Base-by-base conservation (phyloP, 352 stramenopile species). In the Lagenidium sp. region DNA sequence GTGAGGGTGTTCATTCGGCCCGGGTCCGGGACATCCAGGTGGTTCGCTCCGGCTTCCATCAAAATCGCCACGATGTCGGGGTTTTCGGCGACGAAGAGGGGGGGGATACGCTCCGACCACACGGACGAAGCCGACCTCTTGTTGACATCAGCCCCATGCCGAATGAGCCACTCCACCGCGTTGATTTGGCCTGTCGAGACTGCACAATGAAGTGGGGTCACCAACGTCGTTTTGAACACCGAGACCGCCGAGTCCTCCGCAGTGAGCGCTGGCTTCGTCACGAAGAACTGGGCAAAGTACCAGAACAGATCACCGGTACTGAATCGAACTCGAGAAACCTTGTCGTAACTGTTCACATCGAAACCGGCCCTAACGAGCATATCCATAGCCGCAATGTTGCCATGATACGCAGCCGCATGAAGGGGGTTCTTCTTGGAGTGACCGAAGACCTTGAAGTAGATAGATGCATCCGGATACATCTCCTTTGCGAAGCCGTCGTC, bases 351-450 rank as follows among this genome's bases (percentile, higher is more conserved):
- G 31, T 88, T 75, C 4, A 88, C 51, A 10, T 65, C 47, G 40
- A 91, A 82, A 0, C 73, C 71, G 18, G 68, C 68, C 4, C 66
- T 39, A 2, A 72, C 22, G 11, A 91, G 54, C 40, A 80, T 37
- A 8, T 75, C 56, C 20, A 88, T 60, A 16, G 75, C 70, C 31
- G 66, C 52, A 13, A 83, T 53, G 50, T 91, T 81, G 44, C 76
- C 74, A n/a, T 74, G 48, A 44, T 81, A 75, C 7, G 75, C 69
- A 3, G 79, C 79, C n/a, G 80, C 57, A 37, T 91, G 79, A 29
- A 91, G 53, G 6, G 79, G 79, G 40, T 91, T 91, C 61, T 91
- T 91, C 46, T 82, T 80, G 20, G 76, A 87, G 23, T 61, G 57
- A 32, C 65, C 64, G 23, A 91, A 88, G 4, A 79, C 56, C 24